Evolutionary conservation across 1,139 yeast genomes (phyloP).

Genomic region (Hanseniaspora uvarum): DNA sequence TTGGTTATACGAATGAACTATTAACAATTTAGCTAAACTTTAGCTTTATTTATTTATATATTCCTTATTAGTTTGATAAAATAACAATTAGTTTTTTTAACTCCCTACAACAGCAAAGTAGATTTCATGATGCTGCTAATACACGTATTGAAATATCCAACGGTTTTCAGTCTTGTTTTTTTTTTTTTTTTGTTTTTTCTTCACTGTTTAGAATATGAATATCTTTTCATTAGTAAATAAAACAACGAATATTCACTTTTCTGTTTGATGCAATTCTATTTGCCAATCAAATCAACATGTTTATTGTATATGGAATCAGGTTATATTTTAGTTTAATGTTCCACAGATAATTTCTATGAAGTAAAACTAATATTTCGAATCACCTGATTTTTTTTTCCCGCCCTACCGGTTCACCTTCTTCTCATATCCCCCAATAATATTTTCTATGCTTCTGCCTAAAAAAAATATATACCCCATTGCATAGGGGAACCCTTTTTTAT

Average conservation of each 20-base stretch:
- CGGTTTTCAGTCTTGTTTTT: too few species aligned
- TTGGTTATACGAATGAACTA: constrained; percentile 83
- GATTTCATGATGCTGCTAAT: too few species aligned
- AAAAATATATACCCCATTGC: background rate
- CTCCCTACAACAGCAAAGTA: too few species aligned
- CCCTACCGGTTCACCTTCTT: too few species aligned
- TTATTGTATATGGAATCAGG: background rate
- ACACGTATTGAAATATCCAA: too few species aligned
- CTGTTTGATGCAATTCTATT: background rate
- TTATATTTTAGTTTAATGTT: background rate
- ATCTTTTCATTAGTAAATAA: background rate
- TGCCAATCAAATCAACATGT: background rate
- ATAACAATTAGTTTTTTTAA: background rate
- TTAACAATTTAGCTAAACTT: background rate
- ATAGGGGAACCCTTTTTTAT: background rate
- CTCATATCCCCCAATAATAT: background rate
- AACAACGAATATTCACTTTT: background rate
- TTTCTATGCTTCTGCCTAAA: background rate
- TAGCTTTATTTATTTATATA: background rate
- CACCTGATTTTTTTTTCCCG: background rate
- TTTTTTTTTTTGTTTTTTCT: too few species aligned
- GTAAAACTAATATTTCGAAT: background rate
- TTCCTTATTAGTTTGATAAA: background rate
- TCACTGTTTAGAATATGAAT: background rate
- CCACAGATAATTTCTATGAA: background rate